phyloP scores from a whole-genome alignment of 2,329 filamentous ascomycete species.

The Sordariomycetes sp. region DNA sequence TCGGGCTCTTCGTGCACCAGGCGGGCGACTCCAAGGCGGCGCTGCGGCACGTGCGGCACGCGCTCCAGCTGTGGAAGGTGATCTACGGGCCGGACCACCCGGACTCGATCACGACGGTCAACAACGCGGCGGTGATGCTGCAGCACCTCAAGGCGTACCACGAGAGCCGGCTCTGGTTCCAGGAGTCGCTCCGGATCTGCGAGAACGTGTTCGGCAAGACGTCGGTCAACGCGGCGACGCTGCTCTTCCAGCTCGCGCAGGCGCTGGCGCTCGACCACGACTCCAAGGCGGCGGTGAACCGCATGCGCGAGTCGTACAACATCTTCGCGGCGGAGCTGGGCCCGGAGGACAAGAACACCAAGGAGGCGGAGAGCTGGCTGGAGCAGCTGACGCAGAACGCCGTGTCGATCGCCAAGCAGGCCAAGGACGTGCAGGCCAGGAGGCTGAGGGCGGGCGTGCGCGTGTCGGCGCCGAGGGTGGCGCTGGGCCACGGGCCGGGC shows the following conservation, averaged over 20 bases:
- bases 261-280: slow-evolving; percentile 93
- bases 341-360: slow-evolving; percentile 89
- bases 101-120: slow-evolving; percentile 96
- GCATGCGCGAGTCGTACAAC: slow-evolving; percentile 94
- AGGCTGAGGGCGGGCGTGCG: slow-evolving; percentile 61
- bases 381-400: slow-evolving; percentile 94
- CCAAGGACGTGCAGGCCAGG: slow-evolving; percentile 72
- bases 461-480: slow-evolving; percentile 32
- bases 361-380: slow-evolving; percentile 93
- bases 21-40: slow-evolving; percentile 81
- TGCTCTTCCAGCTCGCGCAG: slow-evolving; percentile 95
- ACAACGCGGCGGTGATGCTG: slow-evolving; percentile 98
- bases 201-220: slow-evolving; percentile 82
- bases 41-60: slow-evolving; percentile 83
- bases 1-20: slow-evolving; percentile 88
- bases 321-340: slow-evolving; percentile 87
- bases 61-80: slow-evolving; percentile 90
- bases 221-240: slow-evolving; percentile 85
- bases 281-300: slow-evolving; percentile 78
- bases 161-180: slow-evolving; percentile 93
- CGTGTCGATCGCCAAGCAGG: slow-evolving; percentile 86
- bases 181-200: slow-evolving; percentile 80
- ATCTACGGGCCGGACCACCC: slow-evolving; percentile 91
- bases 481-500: slow-evolving; percentile 35
- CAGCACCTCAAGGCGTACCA: slow-evolving; percentile 91